A percentile compares a stretch with the other conserved stretches of the same genome.
Evolutionary conservation across 441 rosid genomes (phyloP).

Genomic region (Jatropha podagrica): DNA sequence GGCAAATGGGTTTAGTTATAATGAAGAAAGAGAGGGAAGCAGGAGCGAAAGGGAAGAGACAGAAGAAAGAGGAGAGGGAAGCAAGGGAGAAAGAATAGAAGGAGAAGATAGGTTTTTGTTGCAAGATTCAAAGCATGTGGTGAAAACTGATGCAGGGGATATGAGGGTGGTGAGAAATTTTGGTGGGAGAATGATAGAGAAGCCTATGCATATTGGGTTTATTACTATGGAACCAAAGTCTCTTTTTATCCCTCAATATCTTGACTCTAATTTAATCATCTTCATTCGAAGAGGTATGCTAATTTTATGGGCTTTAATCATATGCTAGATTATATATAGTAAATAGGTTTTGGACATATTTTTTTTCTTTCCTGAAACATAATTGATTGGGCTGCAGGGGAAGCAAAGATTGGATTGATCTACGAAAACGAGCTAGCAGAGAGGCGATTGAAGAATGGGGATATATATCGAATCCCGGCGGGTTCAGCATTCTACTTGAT

Average conservation of each 20-base stretch:
- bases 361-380: not conserved
- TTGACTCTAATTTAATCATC: slow-evolving; percentile 68
- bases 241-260: slow-evolving; percentile 80
- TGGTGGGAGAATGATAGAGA: slow-evolving; percentile 44
- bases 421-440: slow-evolving; percentile 58
- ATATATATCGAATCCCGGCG: slow-evolving; percentile 60
- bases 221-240: slow-evolving; percentile 80
- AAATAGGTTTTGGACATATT: too few species aligned
- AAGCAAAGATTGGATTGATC: slow-evolving; percentile 71
- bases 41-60: not conserved
- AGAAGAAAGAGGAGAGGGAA: not conserved
- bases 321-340: not conserved
- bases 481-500: slow-evolving; percentile 84
- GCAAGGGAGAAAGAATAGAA: not conserved
- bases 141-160: slow-evolving; percentile 81
- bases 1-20: slow-evolving; percentile 15
- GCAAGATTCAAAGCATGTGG: slow-evolving; percentile 50
- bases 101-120: slow-evolving; percentile 43
- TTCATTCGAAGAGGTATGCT: slow-evolving; percentile 57
- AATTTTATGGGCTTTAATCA: not conserved
- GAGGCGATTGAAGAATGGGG: slow-evolving; percentile 55
- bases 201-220: slow-evolving; percentile 67
- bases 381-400: slow-evolving; percentile 47
- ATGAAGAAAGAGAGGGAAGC: slow-evolving; percentile 16
- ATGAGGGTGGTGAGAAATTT: slow-evolving; percentile 56